phyloP scores from a whole-genome alignment of 257 asterid species.

The Solanum pennellii region DNA sequence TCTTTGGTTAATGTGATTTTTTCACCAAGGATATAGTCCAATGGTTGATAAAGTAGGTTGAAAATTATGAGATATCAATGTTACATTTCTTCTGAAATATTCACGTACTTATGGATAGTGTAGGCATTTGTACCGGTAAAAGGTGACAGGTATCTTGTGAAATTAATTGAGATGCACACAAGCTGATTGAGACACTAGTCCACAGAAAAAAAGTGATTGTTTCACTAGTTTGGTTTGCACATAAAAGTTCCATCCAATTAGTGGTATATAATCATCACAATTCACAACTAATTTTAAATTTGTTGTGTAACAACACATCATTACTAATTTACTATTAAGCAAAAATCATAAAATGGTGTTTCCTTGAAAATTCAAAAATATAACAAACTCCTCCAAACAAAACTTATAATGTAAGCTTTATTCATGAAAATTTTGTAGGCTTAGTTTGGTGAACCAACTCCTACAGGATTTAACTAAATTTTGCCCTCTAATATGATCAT shows the following conservation, averaged over 20 bases:
- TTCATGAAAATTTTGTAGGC: background rate
- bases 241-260: background rate
- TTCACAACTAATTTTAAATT: background rate
- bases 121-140: background rate
- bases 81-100: background rate
- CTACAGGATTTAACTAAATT: slow-evolving; percentile 31
- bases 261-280: background rate
- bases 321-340: background rate
- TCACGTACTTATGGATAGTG: background rate
- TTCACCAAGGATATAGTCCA: background rate
- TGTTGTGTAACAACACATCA: background rate
- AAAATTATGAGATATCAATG: background rate
- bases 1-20: background rate
- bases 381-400: background rate
- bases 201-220: background rate
- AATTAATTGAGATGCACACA: background rate
- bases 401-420: background rate
- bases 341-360: background rate
- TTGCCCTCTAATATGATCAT: slow-evolving; percentile 11
- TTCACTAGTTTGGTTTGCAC: background rate
- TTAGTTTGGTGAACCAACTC: slow-evolving; percentile 73
- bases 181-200: background rate
- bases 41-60: background rate
- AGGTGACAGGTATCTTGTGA: background rate
- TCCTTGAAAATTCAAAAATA: background rate